Conservation (phyloP, 1,139 yeast species). For the Suhomyces bokatorum region DNA sequence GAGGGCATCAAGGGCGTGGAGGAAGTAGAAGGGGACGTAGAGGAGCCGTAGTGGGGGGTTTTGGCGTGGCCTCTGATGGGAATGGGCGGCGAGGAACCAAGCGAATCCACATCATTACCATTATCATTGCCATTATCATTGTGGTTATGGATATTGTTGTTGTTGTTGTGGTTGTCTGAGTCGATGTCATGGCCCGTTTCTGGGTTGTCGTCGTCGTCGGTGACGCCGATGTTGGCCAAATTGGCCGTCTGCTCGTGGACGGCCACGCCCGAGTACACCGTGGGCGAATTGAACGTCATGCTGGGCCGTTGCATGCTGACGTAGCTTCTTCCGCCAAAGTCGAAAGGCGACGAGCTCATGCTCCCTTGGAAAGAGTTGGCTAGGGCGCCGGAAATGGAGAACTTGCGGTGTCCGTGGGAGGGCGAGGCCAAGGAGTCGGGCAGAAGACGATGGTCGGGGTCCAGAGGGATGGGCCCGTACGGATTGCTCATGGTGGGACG, state of each 20-base stretch:
- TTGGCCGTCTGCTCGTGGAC: constrained; percentile 67
- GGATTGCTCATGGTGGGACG: neutral
- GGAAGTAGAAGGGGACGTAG: neutral
- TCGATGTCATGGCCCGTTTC: too few species aligned
- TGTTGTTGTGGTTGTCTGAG: constrained; percentile 4
- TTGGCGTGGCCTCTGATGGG: constrained; percentile 13
- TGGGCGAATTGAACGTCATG: constrained; percentile 31
- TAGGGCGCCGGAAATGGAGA: constrained; percentile 31
- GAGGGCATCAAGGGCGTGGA: constrained; percentile 4
- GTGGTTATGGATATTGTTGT: constrained; percentile 14
- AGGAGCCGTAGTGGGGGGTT: neutral
- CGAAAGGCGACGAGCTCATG: constrained; percentile 33
- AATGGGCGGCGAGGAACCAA: constrained; percentile 29
- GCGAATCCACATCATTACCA: constrained; percentile 11
- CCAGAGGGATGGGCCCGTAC: constrained; percentile 1
- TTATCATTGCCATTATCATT: constrained; percentile 14
- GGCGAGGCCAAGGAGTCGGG: constrained; percentile 1
- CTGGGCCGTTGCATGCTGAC: constrained; percentile 32
- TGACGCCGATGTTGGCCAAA: constrained; percentile 60
- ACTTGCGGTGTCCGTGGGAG: constrained; percentile 17
- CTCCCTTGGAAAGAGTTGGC: constrained; percentile 22
- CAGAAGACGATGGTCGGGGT: neutral
- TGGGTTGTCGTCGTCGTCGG: constrained; percentile 33
- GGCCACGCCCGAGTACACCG: constrained; percentile 48
- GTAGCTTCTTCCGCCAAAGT: constrained; percentile 48